Percentiles rank a stretch among this genome's conserved stretches.
These are phyloP conservation scores for Capsicum pubescens DNA, from an alignment of 257 asterid species.

Conservation along the genomic window DNA sequence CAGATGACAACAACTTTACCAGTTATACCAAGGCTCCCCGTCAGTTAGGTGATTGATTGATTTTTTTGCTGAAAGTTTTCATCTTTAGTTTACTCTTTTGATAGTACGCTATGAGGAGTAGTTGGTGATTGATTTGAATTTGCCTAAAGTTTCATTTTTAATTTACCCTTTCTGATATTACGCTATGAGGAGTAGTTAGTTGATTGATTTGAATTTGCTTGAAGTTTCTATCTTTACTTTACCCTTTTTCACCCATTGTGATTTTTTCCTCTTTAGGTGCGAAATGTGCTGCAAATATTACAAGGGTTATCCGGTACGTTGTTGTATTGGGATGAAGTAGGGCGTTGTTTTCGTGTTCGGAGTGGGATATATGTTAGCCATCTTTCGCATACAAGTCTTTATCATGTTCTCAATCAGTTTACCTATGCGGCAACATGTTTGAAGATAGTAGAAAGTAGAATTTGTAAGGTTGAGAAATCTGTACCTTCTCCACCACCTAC, in stretches of 20 bases:
- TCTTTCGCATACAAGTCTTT: slow-evolving; percentile 83
- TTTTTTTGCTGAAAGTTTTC: too few species aligned
- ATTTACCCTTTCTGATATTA: background rate
- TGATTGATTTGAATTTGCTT: background rate
- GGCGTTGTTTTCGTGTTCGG: slow-evolving; percentile 53
- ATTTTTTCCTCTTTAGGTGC: slow-evolving; percentile 56
- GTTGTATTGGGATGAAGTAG: slow-evolving; percentile 69
- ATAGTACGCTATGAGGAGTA: background rate
- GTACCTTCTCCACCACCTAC: slow-evolving; percentile 77
- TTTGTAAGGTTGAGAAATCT: slow-evolving; percentile 61
- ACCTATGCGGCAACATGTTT: slow-evolving; percentile 79
- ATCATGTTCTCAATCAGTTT: slow-evolving; percentile 69
- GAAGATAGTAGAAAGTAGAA: slow-evolving; percentile 61
- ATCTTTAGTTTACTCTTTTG: background rate
- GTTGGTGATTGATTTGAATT: too few species aligned
- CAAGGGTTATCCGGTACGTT: slow-evolving; percentile 80
- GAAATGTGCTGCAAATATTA: slow-evolving; percentile 81
- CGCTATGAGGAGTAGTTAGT: background rate
- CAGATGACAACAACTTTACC: too few species aligned
- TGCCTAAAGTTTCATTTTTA: background rate
- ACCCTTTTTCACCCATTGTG: background rate
- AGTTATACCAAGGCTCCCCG: too few species aligned
- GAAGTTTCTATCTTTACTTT: background rate
- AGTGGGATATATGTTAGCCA: slow-evolving; percentile 75
- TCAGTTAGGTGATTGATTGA: too few species aligned